These are phyloP conservation scores for Corrigiola litoralis DNA, from an alignment of 179 eudicot species.

Conservation along the genomic window DNA sequence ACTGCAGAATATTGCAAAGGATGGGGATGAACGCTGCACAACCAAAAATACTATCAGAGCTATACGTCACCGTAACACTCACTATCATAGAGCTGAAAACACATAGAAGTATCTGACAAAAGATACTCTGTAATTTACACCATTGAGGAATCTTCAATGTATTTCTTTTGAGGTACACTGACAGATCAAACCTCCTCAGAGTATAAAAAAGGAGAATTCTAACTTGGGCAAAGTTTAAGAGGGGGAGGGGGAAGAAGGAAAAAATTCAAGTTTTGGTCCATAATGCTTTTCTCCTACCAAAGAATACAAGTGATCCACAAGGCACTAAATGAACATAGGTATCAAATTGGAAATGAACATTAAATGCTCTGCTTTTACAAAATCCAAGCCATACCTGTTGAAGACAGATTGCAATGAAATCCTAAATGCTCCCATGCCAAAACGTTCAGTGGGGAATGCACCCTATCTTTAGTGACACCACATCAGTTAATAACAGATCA, in stretches of 20 bases:
- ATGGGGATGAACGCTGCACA: constrained; percentile 74
- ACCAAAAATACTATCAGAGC: constrained; percentile 1
- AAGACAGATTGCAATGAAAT: constrained; percentile 80
- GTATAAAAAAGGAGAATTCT: too few species aligned
- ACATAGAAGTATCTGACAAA: too few species aligned
- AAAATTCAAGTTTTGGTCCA: too few species aligned
- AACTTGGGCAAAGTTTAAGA: too few species aligned
- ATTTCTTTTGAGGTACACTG: too few species aligned
- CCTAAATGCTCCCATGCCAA: constrained; percentile 98
- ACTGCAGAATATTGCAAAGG: constrained; percentile 72
- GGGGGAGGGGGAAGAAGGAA: too few species aligned
- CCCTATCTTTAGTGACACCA: constrained; percentile 51
- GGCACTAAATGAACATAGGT: too few species aligned
- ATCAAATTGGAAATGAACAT: background rate
- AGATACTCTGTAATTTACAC: too few species aligned
- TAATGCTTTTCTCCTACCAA: background rate
- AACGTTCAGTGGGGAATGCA: constrained; percentile 79
- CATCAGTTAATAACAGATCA: constrained; percentile 21
- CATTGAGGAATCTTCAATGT: too few species aligned
- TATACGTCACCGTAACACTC: background rate
- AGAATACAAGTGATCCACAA: too few species aligned
- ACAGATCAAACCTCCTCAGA: too few species aligned
- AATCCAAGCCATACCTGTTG: constrained; percentile 56
- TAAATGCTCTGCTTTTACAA: background rate
- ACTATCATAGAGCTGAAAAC: background rate